phyloP scores from a whole-genome alignment of 1,139 yeast genomes.

The Zygoascus hellenicus region DNA sequence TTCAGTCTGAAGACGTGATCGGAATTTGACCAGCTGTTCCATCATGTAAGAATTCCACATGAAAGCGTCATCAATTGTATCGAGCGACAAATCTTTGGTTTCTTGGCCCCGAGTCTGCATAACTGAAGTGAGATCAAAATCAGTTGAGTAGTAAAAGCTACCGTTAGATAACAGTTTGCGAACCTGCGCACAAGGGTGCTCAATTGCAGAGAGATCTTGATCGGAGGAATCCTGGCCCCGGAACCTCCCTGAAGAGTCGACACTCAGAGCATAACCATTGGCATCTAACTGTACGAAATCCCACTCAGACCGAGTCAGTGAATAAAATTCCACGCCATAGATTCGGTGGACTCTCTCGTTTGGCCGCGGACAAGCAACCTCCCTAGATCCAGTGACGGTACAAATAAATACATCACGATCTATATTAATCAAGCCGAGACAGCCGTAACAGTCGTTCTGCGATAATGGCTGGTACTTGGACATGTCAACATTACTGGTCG shows the following conservation, averaged over 20 bases:
- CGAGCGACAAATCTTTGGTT: constrained; percentile 39
- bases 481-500: constrained; percentile 28
- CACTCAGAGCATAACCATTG: constrained; percentile 54
- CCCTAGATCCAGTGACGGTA: constrained; percentile 65
- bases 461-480: constrained; percentile 38
- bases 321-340: constrained; percentile 76
- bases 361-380: constrained; percentile 80
- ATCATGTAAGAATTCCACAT: constrained; percentile 97
- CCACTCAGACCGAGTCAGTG: constrained; percentile 69
- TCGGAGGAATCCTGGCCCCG: constrained; percentile 6
- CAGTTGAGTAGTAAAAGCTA: constrained; percentile 85
- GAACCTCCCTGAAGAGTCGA: constrained; percentile 21
- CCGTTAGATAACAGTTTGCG: constrained; percentile 78
- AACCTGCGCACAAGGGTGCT: constrained; percentile 81
- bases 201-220: constrained; percentile 32
- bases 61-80: constrained; percentile 58
- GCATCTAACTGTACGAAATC: constrained; percentile 65
- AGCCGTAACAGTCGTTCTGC: constrained; percentile 63
- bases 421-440: constrained; percentile 74
- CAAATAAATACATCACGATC: constrained; percentile 67
- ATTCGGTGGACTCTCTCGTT: constrained; percentile 78
- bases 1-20: constrained; percentile 59
- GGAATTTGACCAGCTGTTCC: constrained; percentile 69
- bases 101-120: constrained; percentile 43
- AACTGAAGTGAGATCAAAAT: constrained; percentile 82